Percentiles rank a stretch among this genome's conserved stretches.
phyloP scores from a whole-genome alignment of 2,329 filamentous ascomycete genomes.

The Colletotrichum gigasporum region DNA sequence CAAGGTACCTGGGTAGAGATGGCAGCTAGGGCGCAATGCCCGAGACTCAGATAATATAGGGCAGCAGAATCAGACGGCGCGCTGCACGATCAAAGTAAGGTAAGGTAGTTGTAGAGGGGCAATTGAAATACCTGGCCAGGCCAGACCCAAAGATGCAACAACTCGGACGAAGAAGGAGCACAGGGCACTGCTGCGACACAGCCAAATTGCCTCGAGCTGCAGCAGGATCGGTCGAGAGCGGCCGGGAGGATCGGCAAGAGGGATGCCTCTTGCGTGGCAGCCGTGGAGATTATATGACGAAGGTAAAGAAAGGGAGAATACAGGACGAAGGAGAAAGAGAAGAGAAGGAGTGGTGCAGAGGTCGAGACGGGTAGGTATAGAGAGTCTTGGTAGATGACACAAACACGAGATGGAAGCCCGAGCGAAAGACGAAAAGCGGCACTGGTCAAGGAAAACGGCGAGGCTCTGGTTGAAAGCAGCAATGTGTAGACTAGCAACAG shows the following conservation, averaged over 20 bases:
- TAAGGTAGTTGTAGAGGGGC: too few relatives aligned
- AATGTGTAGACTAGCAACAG: too few relatives aligned
- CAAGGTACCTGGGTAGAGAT: background rate
- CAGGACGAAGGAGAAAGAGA: background rate
- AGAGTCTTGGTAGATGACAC: too few relatives aligned
- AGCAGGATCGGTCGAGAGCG: background rate
- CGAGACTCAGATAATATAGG: background rate
- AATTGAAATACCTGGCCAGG: too few relatives aligned
- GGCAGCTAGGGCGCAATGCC: background rate
- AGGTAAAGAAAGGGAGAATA: background rate
- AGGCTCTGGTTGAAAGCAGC: background rate
- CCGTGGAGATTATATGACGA: background rate
- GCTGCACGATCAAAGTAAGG: conserved; percentile 7
- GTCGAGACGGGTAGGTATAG: too few relatives aligned
- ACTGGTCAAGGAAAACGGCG: background rate
- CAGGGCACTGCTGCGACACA: conserved; percentile 1
- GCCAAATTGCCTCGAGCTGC: background rate
- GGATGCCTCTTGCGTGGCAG: too few relatives aligned
- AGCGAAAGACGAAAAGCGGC: too few relatives aligned
- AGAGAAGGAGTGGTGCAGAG: too few relatives aligned
- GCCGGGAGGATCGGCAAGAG: background rate
- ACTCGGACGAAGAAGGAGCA: conserved; percentile 19
- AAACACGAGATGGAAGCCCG: too few relatives aligned
- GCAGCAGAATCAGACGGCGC: background rate
- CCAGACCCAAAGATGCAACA: background rate